Evolutionary conservation across 1,284 basidiomycete species (phyloP), one percentile per base, ranked within the genome.

Genomic region (Megacollybia platyphylla): DNA sequence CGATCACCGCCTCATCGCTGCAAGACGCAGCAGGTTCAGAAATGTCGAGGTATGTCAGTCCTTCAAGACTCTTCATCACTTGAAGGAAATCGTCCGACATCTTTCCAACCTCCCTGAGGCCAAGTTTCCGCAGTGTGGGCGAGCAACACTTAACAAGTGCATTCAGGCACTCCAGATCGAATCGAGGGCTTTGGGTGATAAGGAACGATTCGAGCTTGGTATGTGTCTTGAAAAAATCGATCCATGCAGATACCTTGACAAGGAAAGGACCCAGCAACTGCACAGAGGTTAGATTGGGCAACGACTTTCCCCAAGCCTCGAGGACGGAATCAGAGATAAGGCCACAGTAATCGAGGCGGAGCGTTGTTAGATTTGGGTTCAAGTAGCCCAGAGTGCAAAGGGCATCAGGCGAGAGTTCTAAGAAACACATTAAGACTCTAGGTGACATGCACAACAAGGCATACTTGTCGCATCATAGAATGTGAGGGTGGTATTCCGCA

Each of bases 401-500:
- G 5, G 83, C 79, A 2, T 73, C 61, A 1, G 84, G 71, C 0
- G 73, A 62, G 24, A 96, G 70, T 37, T 79, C 87, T 91, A 49
- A 3, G 28, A 15, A 17, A 42, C 38, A 15, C 31, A 2, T 38
- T 55, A 34, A 51, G 32, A 24, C 7, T 30, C 10, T 28, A 41
- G 20, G 36, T 39, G 43, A 10, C 27, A n/a, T 36, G 27, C 40
- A 5, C 42, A 24, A 11, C 32, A 11, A 2, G 4, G 67, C 84
- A 48, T 58, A 92, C 89, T 81, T 1, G 93, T 96, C 47, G 84
- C 89, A 60, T 98, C 96, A 56, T 91, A 96, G 39, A 98, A 64
- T 0, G 72, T 77, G 30, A 98, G 65, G 5, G 67, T 71, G 1
- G 67, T 71, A 46, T 92, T 83, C 32, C 73, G 61, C 1, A 76